Conservation (phyloP, 352 stramenopile genomes). For the Phytophthora podocarpi region DNA sequence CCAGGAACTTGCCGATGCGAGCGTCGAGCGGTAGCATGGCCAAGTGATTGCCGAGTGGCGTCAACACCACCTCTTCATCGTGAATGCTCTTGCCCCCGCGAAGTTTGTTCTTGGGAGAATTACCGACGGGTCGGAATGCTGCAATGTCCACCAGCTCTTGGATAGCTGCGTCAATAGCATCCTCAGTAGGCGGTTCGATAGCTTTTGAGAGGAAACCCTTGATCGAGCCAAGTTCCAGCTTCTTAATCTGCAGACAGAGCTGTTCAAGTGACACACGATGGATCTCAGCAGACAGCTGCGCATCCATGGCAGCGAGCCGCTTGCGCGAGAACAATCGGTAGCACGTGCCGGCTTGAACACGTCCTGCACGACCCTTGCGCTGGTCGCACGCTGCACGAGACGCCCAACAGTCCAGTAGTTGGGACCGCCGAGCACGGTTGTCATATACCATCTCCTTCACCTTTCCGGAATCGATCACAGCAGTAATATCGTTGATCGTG, state of each 20-base stretch:
- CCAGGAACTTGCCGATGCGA: conserved; percentile 87
- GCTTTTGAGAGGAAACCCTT: conserved; percentile 74
- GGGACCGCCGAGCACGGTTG: conserved; percentile 62
- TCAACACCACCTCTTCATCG: conserved; percentile 82
- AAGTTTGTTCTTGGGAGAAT: conserved; percentile 25
- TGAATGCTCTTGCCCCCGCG: conserved; percentile 8
- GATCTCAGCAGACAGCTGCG: conserved; percentile 87
- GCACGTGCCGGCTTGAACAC: conserved; percentile 78
- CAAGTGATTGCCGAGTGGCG: conserved; percentile 91
- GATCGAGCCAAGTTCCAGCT: conserved; percentile 77
- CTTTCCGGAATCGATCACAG: conserved; percentile 86
- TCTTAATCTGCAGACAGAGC: conserved; percentile 89
- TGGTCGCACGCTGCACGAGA: conserved; percentile 84
- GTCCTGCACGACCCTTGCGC: conserved; percentile 81
- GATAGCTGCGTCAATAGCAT: conserved; percentile 92
- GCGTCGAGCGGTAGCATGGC: conserved; percentile 85
- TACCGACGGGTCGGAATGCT: conserved; percentile 64
- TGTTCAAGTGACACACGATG: conserved; percentile 87
- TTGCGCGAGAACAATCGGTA: conserved; percentile 79
- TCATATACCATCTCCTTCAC: conserved; percentile 92
- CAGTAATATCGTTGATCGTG: conserved; percentile 89
- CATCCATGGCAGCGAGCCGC: conserved; percentile 64
- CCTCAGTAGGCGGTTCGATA: conserved; percentile 92
- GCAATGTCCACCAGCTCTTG: conserved; percentile 90
- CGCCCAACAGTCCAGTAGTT: conserved; percentile 84